Percentiles rank a stretch among this genome's conserved stretches.
These are phyloP conservation scores for Cryphonectria japonica DNA, from an alignment of 2,329 filamentous ascomycete species.

Conservation along the genomic window DNA sequence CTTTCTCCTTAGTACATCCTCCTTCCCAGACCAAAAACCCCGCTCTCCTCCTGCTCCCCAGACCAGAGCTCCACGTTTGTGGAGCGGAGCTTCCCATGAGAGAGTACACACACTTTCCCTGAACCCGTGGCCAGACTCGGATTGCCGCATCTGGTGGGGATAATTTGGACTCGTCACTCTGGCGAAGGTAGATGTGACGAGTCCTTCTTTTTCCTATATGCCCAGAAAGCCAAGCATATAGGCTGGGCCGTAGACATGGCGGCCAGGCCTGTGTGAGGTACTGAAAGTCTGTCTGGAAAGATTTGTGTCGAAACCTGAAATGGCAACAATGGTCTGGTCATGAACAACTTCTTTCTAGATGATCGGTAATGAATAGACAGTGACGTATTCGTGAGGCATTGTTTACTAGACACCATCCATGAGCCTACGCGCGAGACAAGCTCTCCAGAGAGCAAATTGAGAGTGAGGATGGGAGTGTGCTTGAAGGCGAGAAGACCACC, in stretches of 20 bases:
- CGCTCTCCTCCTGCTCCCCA: neutral
- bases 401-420: neutral
- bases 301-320: neutral
- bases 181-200: too few relatives aligned
- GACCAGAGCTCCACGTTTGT: slow-evolving; percentile 1
- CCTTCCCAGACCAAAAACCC: neutral
- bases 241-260: neutral
- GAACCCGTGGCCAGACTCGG: neutral
- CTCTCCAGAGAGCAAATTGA: neutral
- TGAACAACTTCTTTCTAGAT: too few relatives aligned
- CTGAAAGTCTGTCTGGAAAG: neutral
- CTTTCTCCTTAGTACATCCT: neutral
- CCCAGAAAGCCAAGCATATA: neutral
- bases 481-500: neutral
- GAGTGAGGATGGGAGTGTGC: neutral
- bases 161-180: too few relatives aligned
- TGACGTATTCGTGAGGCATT: neutral
- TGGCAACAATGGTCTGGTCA: neutral
- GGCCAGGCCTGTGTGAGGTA: neutral
- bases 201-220: neutral
- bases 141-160: too few relatives aligned
- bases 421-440: too few relatives aligned
- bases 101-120: neutral
- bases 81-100: neutral
- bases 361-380: too few relatives aligned